Conservation (phyloP, 202 grass and related monocot species). For the Setaria italica region DNA sequence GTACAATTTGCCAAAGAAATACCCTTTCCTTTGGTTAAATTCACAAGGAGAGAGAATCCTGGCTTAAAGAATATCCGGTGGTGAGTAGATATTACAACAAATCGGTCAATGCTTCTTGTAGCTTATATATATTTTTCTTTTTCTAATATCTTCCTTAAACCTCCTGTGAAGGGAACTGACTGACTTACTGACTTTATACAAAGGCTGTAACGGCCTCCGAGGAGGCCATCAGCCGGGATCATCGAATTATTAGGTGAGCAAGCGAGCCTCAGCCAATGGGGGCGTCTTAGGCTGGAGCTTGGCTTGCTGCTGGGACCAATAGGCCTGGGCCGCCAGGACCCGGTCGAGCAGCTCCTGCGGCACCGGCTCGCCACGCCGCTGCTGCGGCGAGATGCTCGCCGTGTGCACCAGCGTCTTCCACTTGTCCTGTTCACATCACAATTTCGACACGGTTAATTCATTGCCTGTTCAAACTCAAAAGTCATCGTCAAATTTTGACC, state of each 20-base stretch:
- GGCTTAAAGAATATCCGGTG: constrained; percentile 82
- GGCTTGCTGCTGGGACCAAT: constrained; percentile 97
- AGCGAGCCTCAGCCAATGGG: constrained; percentile 63
- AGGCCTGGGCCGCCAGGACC: constrained; percentile 82
- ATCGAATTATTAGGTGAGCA: constrained; percentile 73
- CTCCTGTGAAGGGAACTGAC: constrained; percentile 57
- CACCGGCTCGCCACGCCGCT: constrained; percentile 93
- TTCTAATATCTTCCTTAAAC: constrained; percentile 68
- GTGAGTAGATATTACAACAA: constrained; percentile 94
- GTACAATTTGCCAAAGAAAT: constrained; percentile 88
- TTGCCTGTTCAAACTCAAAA: constrained; percentile 50
- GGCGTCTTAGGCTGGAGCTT: constrained; percentile 89
- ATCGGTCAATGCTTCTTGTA: constrained; percentile 89
- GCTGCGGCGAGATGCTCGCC: constrained; percentile 95
- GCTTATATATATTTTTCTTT: constrained; percentile 62
- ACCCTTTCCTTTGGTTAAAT: constrained; percentile 83
- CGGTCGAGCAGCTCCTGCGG: constrained; percentile 94
- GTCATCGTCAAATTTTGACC: constrained; percentile 52
- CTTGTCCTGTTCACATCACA: constrained; percentile 86
- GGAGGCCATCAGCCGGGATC: constrained; percentile 51
- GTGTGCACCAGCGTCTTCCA: constrained; percentile 99
- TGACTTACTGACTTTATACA: constrained; percentile 80
- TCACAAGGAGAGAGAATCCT: constrained; percentile 87
- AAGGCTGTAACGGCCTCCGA: constrained; percentile 56
- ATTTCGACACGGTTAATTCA: constrained; percentile 64